Evolutionary conservation across 1,284 basidiomycete genomes (phyloP).

Genomic region (Porodaedalea pini): DNA sequence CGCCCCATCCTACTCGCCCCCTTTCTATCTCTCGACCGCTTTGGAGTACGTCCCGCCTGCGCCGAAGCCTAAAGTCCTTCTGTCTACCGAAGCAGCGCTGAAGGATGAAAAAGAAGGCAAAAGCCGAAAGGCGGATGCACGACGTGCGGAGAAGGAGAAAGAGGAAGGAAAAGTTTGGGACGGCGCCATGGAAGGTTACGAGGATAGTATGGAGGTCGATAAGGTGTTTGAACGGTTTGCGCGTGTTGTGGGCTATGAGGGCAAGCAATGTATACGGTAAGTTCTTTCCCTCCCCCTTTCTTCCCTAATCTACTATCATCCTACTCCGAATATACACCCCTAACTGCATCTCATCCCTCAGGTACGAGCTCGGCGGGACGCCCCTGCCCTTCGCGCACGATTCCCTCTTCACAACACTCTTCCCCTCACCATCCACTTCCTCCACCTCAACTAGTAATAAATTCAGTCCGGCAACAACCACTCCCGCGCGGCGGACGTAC

Average conservation of each 20-base stretch:
- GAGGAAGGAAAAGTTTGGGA: constrained; percentile 40
- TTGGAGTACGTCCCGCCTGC: constrained; percentile 64
- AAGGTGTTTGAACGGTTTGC: constrained; percentile 77
- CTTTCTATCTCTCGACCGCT: constrained; percentile 68
- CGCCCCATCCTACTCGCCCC: constrained; percentile 54
- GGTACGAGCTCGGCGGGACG: constrained; percentile 72
- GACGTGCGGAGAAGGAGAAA: constrained; percentile 15
- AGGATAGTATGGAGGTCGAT: constrained; percentile 73
- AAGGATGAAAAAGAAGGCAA: constrained; percentile 23
- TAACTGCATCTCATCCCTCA: constrained; percentile 29
- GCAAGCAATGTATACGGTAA: constrained; percentile 76
- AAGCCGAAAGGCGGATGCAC: too few species aligned
- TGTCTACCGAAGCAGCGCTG: constrained; percentile 31
- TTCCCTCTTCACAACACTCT: constrained; percentile 62
- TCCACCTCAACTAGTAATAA: constrained; percentile 30
- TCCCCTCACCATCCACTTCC: constrained; percentile 45
- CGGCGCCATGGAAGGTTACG: constrained; percentile 71
- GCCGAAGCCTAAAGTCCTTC: constrained; percentile 44
- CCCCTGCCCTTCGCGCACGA: constrained; percentile 76
- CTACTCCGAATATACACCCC: neutral
- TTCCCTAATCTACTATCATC: neutral
- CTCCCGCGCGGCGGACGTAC: constrained; percentile 46
- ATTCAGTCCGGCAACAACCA: constrained; percentile 43
- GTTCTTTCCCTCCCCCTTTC: constrained; percentile 20
- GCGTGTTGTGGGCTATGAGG: constrained; percentile 60